Evolutionary conservation across 306 rosid species (phyloP).

Genomic region (Trichosanthes truncata): DNA sequence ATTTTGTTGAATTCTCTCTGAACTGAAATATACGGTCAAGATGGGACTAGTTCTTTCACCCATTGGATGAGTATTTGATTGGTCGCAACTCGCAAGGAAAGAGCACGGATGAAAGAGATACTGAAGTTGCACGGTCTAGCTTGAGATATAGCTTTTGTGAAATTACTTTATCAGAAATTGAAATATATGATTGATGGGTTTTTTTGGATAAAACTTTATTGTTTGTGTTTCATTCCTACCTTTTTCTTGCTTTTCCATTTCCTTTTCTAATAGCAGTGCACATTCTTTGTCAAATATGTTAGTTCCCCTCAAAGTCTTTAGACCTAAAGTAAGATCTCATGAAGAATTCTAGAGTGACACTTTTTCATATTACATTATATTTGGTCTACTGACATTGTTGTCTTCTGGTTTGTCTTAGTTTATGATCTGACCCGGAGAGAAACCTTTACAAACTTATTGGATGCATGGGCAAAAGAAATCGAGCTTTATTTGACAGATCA

Average conservation of each 20-base stretch:
- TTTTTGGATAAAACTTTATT: not conserved
- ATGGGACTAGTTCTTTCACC: not conserved
- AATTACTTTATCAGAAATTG: not conserved
- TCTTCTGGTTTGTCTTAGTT: constrained; percentile 24
- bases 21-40: not conserved
- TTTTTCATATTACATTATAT: not conserved
- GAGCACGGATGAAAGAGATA: not conserved
- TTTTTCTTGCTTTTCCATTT: not conserved
- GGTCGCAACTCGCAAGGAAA: too few species aligned
- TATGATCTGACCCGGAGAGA: constrained; percentile 91
- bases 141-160: not conserved
- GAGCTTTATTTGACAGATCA: constrained; percentile 72
- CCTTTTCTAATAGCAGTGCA: not conserved
- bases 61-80: not conserved
- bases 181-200: not conserved
- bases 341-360: not conserved
- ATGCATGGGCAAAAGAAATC: constrained; percentile 84
- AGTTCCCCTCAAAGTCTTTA: not conserved
- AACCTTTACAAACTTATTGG: constrained; percentile 69
- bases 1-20: not conserved
- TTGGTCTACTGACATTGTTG: not conserved
- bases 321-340: not conserved
- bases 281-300: not conserved
- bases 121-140: not conserved
- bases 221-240: not conserved